Evolutionary conservation across 768 basidiomycete species (phyloP), one percentile per base, ranked within the genome.

Genomic region (Paxillus involutus): DNA sequence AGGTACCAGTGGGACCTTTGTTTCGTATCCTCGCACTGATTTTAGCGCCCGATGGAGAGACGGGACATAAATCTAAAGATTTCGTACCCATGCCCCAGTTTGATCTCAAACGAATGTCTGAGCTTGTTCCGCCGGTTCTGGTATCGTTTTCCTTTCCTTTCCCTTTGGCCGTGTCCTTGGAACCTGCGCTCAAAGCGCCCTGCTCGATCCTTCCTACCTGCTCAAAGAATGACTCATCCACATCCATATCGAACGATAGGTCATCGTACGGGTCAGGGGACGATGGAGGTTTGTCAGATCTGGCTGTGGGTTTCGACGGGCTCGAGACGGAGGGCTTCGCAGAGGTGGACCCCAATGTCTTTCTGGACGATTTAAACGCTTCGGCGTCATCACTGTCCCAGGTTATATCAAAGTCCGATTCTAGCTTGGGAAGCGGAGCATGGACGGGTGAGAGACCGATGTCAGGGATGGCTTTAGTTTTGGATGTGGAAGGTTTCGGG

Each of bases 211-310:
- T 59, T 33, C 67, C 70, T 51, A 66, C 60, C 54, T 75, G 73
- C 57, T 71, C 74, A 19, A 79, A 63, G 53, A 81, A 72, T 12
- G 60, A 69, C 6, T 73, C 77, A 44, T 75, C 70, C 42, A 77
- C 59, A 12, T 68, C 68, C 61, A 72, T 59, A 33, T 69, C 69
- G 40, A 71, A 64, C 26, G 69, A 62, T 30, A 75, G 72, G 53
- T 72, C 70, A 44, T 71, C 73, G 52, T 59, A 71, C 17, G 68
- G 58, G 47, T 69, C 68, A 12, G 60, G 59, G 45, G 61, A 66
- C 45, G 16, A 35, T n/a, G 66, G 16, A 40, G 48, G 40, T 52
- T 58, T 59, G 47, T 16, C 46, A 12, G 37, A 47, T 30, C 39
- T 56, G 19, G 47, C 24, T 30, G 53, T 29, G 26, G 39, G 41